A percentile compares a stretch with the other conserved stretches of the same genome.
These are phyloP conservation scores for Hygrocybe coccinea DNA, from an alignment of 768 basidiomycete species.

Conservation along the genomic window DNA sequence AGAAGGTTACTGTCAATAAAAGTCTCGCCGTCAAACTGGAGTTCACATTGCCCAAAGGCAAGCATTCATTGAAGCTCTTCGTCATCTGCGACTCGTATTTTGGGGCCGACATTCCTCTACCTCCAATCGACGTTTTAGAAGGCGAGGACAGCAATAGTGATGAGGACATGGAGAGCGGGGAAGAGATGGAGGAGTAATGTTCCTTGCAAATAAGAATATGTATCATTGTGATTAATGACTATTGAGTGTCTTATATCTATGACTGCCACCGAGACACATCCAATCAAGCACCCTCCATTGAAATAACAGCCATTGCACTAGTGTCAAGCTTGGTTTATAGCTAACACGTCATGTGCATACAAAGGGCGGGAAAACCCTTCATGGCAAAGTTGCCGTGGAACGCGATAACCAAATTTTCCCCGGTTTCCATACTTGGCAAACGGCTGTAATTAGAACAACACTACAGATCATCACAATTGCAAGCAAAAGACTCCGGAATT, in stretches of 20 bases:
- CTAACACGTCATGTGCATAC: too few relatives aligned
- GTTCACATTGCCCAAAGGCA: conserved; percentile 81
- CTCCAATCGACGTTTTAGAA: conserved; percentile 81
- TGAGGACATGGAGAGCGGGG: conserved; percentile 66
- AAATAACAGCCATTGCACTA: conserved; percentile 5
- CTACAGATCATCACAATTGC: too few relatives aligned
- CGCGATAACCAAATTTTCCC: too few relatives aligned
- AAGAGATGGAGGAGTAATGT: conserved; percentile 35
- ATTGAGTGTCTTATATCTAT: too few relatives aligned
- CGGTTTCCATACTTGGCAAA: too few relatives aligned
- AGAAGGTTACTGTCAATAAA: conserved; percentile 88
- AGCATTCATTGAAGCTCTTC: conserved; percentile 76
- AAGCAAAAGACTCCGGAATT: too few relatives aligned
- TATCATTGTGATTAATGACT: too few relatives aligned
- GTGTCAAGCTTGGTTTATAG: conserved; percentile 16
- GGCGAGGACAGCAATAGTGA: conserved; percentile 85
- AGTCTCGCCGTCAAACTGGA: conserved; percentile 82
- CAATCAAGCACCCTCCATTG: neutral
- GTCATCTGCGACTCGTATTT: conserved; percentile 91
- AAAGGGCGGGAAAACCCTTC: too few relatives aligned
- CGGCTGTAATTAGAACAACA: too few relatives aligned
- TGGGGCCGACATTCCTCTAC: conserved; percentile 81
- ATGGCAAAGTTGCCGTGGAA: too few relatives aligned
- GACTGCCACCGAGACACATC: too few relatives aligned
- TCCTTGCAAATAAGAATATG: too few relatives aligned